Evolutionary conservation across 768 basidiomycete species (phyloP), one percentile per base, ranked within the genome.

Genomic region (Cytidiella melzeri): DNA sequence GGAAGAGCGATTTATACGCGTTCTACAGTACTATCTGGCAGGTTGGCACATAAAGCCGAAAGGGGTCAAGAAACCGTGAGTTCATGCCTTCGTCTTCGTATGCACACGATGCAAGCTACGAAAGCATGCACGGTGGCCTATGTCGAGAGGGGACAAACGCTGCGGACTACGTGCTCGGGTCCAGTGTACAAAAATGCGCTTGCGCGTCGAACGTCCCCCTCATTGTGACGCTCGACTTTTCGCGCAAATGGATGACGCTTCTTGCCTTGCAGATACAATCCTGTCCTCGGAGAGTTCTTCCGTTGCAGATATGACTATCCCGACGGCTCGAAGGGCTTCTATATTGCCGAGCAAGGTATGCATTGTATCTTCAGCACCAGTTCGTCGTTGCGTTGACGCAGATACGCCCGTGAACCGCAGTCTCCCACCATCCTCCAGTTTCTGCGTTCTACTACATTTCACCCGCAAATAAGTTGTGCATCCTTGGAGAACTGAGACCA

Each of bases 11-110:
- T 97, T 97, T 66, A 76, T 95, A 55, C 79, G 83, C 43, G 92
- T 98, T 1, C 75, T 97, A 27, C 86, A 88, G 54, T 96, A 94
- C 65, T 99, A 97, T 65, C 83, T 99, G 41, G 86, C 90, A n/a
- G 96, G 96, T 20, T 99, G 96, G 96, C 96, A 98, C 69, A 94
- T 97, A 72, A 97, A 97, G 69, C 94, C 96, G 57, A 94, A 89
- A 71, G 96, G 93, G 46, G 96, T 98, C 53, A 99, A 99, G 86
- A 99, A 99, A 70, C 95, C 95, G 81, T 93, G 61, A 69, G 87
- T 73, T 18, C 21, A 21, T n/a, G n/a, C 52, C 41, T 10, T 41
- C 1, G 47, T 12, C 46, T 36, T 37, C 49, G n/a, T n/a, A n/a
- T n/a, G n/a, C n/a, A 21, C 34, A 37, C 11, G n/a, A 21, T 42